Evolutionary conservation across 352 stramenopile species (phyloP), one percentile per base, ranked within the genome.

Genomic region (Phytophthora megakarya): DNA sequence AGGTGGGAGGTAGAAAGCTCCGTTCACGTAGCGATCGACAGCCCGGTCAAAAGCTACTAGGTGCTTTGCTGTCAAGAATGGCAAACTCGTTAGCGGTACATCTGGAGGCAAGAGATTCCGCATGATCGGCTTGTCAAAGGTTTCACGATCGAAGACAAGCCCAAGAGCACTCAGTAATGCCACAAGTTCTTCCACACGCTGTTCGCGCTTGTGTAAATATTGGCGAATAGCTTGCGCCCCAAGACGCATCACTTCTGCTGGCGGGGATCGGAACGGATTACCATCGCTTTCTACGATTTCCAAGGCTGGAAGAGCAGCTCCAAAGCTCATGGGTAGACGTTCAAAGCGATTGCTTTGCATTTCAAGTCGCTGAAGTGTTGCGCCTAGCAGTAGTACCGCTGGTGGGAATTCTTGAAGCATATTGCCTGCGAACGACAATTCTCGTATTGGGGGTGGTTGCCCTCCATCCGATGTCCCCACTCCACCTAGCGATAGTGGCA

Each of bases 301-400:
- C 6, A 93, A 55, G 2, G 21, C 59, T 6, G 42, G 13, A 23
- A 93, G 54, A n/a, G 53, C 53, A 16, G 75, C 70, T 0, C 80
- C 80, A 60, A 93, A 90, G 35, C 72, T 75, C 10, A 86, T 60
- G 0, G 84, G 84, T 1, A 93, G 43, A 0, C 74, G 73, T n/a
- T 73, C 73, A 19, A 93, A 65, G 38, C 86, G 82, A 72, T 93
- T 92, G 61, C 74, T 89, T 47, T 92, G 84, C 65, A 93, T 85
- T 19, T 82, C 59, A 9, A 92, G 50, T 1, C 68, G 55, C 40
- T 73, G 55, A 5, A 91, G 60, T 19, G 82, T 78, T 1, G 56
- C 26, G 7, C 75, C 68, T n/a, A 93, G 68, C 9, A 58, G 23
- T 18, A 88, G 52, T 7, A 90, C 65, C 3, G 68, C 61, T 0